Percentiles rank a stretch among this genome's conserved stretches.
These are phyloP conservation scores for Macroventuria anomochaeta DNA, from an alignment of 2,329 filamentous ascomycete species.

Conservation along the genomic window DNA sequence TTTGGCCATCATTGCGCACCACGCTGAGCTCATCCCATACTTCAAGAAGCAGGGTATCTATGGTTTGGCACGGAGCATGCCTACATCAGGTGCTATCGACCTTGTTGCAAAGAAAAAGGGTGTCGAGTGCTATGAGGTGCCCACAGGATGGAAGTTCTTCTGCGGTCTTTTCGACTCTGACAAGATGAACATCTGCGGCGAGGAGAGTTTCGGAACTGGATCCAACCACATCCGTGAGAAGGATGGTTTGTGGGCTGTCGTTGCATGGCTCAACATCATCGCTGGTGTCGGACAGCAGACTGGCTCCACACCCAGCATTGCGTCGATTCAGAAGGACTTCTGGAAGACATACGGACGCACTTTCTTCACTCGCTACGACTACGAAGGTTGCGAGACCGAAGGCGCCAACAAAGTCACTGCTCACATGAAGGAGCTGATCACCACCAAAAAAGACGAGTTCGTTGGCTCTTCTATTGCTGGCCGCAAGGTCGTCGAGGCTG, in stretches of 20 bases:
- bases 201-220: conserved; percentile 97
- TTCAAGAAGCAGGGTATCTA: conserved; percentile 98
- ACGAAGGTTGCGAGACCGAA: conserved; percentile 91
- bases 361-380: conserved; percentile 99
- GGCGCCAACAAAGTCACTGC: conserved; percentile 90
- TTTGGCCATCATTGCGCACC: conserved; percentile 96
- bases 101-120: conserved; percentile 94
- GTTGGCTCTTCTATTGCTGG: conserved; percentile 82
- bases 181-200: conserved; percentile 99
- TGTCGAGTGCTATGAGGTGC: conserved; percentile 91
- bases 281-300: conserved; percentile 87
- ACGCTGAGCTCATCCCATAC: conserved; percentile 95
- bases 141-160: conserved; percentile 98
- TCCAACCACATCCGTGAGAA: conserved; percentile 99
- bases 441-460: conserved; percentile 71
- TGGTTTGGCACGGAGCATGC: conserved; percentile 95
- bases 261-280: conserved; percentile 98
- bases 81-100: conserved; percentile 93
- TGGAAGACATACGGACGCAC: conserved; percentile 95
- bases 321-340: conserved; percentile 95
- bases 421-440: conserved; percentile 79
- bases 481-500: conserved; percentile 85
- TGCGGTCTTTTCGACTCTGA: conserved; percentile 96
- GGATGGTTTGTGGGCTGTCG: conserved; percentile 96
- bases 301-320: conserved; percentile 85